Conservation (phyloP, 768 basidiomycete genomes). For the Lyophyllum atratum region DNA sequence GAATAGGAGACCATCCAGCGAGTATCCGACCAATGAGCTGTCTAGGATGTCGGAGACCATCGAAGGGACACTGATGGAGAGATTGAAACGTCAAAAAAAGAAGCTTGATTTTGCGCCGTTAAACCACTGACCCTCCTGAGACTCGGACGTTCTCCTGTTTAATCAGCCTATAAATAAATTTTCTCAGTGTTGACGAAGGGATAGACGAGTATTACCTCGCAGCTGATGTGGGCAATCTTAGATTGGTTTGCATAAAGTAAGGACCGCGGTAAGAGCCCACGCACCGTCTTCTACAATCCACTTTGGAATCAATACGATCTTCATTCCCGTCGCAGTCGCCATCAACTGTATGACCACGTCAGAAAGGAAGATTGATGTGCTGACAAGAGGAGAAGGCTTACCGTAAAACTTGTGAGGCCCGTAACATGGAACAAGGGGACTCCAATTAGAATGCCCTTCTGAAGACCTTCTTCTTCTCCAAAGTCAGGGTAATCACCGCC, state of each 20-base stretch:
- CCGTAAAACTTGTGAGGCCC: constrained; percentile 52
- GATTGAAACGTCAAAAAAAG: neutral
- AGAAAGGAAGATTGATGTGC: neutral
- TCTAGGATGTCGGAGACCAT: constrained; percentile 67
- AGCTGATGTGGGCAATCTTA: constrained; percentile 20
- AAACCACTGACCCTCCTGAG: constrained; percentile 48
- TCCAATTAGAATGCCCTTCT: constrained; percentile 53
- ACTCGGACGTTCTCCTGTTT: constrained; percentile 51
- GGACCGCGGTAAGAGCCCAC: constrained; percentile 5
- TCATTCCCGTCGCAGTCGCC: constrained; percentile 54
- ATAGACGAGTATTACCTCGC: constrained; percentile 23
- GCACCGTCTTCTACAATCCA: constrained; percentile 61
- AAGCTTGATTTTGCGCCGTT: neutral
- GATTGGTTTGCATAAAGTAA: constrained; percentile 4
- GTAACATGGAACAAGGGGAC: constrained; percentile 74
- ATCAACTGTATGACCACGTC: constrained; percentile 44
- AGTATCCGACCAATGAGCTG: constrained; percentile 45
- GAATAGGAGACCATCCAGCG: constrained; percentile 50
- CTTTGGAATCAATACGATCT: constrained; percentile 55
- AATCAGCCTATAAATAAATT: constrained; percentile 39
- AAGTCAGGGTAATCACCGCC: constrained; percentile 42
- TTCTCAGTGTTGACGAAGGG: neutral
- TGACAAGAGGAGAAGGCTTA: constrained; percentile 20
- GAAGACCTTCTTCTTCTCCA: constrained; percentile 37
- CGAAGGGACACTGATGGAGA: constrained; percentile 51